Evolutionary conservation across 2,329 filamentous ascomycete species (phyloP).

Genomic region (Colletotrichum simmondsii): DNA sequence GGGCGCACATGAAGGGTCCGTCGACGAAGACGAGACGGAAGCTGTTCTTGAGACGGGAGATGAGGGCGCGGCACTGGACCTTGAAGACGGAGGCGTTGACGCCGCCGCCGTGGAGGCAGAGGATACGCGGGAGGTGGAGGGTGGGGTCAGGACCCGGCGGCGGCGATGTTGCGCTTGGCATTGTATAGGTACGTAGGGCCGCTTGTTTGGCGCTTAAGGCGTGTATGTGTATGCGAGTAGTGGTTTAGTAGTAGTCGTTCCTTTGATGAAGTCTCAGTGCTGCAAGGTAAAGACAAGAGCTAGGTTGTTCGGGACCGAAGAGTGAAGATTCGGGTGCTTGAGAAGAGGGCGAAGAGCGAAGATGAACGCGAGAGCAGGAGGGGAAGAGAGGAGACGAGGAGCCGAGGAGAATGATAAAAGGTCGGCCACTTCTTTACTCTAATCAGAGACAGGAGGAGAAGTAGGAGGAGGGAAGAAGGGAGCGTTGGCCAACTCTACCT

Average conservation of each 20-base stretch:
- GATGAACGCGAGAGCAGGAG: not conserved
- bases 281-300: not conserved
- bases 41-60: constrained; percentile 57
- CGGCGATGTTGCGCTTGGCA: constrained; percentile 23
- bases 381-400: not conserved
- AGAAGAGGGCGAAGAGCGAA: constrained; percentile 5
- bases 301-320: constrained; percentile 11
- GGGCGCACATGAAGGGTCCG: constrained; percentile 71
- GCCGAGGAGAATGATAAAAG: not conserved
- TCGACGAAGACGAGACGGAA: constrained; percentile 81
- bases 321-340: not conserved
- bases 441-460: not conserved
- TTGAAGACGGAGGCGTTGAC: constrained; percentile 78
- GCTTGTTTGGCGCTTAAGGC: not conserved
- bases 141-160: constrained; percentile 24
- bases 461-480: not conserved
- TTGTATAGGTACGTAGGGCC: not conserved
- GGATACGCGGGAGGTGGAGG: constrained; percentile 69
- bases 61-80: constrained; percentile 70
- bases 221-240: not conserved
- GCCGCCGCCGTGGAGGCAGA: constrained; percentile 85
- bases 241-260: not conserved
- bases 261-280: not conserved
- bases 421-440: not conserved
- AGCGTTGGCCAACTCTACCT: not conserved